Evolutionary conservation across 371 early-diverging fungal genomes (phyloP).

Genomic region (Quaeritorhiza haematococci): DNA sequence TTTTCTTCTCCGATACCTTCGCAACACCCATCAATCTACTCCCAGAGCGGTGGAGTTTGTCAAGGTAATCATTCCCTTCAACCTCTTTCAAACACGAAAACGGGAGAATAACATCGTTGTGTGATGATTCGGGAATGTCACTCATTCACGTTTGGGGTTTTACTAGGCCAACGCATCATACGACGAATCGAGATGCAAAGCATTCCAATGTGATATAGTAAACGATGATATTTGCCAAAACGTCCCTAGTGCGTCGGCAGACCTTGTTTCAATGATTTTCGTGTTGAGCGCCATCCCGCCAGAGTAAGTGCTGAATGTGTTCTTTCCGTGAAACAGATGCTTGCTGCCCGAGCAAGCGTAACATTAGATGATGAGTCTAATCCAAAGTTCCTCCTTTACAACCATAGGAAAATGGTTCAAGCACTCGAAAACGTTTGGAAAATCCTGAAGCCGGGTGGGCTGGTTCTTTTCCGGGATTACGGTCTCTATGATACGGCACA

Average conservation of each 20-base stretch:
- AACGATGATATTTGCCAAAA: slow-evolving; percentile 19
- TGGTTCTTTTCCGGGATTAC: slow-evolving; percentile 47
- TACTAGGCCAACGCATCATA: slow-evolving; percentile 26
- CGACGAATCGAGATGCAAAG: slow-evolving; percentile 25
- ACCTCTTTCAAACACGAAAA: too few relatives aligned
- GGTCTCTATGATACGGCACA: slow-evolving; percentile 64
- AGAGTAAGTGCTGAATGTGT: slow-evolving; percentile 11
- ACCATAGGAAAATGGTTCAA: slow-evolving; percentile 16
- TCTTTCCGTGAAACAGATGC: neutral
- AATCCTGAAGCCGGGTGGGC: slow-evolving; percentile 44
- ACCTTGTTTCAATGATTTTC: slow-evolving; percentile 37
- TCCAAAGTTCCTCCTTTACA: too few relatives aligned
- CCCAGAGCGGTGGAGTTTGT: slow-evolving; percentile 34
- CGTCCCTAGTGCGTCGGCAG: slow-evolving; percentile 24
- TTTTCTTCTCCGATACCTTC: too few relatives aligned
- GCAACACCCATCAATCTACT: too few relatives aligned
- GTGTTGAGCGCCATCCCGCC: slow-evolving; percentile 39
- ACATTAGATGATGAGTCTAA: neutral
- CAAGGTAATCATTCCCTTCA: slow-evolving; percentile 13
- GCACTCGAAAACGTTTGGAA: slow-evolving; percentile 27
- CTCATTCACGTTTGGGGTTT: neutral
- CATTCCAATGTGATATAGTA: slow-evolving; percentile 42
- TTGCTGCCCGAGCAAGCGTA: neutral
- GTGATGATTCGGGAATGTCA: too few relatives aligned
- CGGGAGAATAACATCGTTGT: too few relatives aligned